phyloP scores from a whole-genome alignment of 169 alveolate genomes.

The Plasmodium gallinaceum region DNA sequence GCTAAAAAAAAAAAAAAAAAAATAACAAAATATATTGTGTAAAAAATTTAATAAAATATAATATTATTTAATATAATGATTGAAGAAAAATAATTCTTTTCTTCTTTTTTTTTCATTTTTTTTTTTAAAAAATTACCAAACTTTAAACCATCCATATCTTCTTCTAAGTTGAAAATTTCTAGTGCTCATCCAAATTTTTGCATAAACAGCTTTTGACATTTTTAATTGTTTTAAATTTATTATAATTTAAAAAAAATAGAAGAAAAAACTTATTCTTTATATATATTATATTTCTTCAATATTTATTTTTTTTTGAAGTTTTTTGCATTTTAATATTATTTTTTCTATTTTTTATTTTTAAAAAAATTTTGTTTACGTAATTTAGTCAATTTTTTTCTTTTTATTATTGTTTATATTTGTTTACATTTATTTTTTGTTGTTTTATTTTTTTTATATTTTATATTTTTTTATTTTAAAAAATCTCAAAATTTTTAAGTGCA shows the following conservation, averaged over 20 bases:
- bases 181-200: slow-evolving; percentile 87
- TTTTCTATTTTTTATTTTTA: background rate
- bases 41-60: too few relatives aligned
- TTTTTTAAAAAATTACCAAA: slow-evolving; percentile 75
- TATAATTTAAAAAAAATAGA: background rate
- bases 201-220: slow-evolving; percentile 86
- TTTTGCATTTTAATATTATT: background rate
- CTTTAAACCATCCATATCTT: slow-evolving; percentile 84
- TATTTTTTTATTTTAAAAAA: too few relatives aligned
- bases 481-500: too few relatives aligned
- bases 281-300: too few relatives aligned
- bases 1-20: slow-evolving; percentile 43
- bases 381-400: slow-evolving; percentile 8
- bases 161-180: slow-evolving; percentile 83
- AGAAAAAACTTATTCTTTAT: background rate
- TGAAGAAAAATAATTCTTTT: background rate
- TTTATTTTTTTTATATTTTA: too few relatives aligned
- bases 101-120: background rate
- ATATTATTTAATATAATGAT: too few relatives aligned
- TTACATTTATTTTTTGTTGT: background rate
- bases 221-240: background rate
- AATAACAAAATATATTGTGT: background rate
- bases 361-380: background rate
- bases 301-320: background rate
- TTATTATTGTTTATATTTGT: background rate